phyloP scores from a whole-genome alignment of 106 monocot genomes.

The Dendrobium officinale region DNA sequence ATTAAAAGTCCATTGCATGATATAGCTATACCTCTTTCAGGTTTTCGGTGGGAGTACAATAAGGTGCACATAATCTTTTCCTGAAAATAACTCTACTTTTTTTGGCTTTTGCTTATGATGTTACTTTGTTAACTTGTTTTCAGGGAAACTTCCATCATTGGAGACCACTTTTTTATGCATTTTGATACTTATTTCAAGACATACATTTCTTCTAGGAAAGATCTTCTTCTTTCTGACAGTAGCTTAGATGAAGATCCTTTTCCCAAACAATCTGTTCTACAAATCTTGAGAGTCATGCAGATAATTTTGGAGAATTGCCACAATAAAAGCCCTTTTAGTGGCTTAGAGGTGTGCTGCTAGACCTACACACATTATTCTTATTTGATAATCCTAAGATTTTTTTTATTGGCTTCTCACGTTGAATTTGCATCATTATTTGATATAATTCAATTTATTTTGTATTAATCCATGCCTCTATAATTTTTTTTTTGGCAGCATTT shows the following conservation, averaged over 20 bases:
- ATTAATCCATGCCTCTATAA: not conserved
- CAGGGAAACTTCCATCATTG: constrained; percentile 99
- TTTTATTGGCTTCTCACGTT: not conserved
- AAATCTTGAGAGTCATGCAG: constrained; percentile 96
- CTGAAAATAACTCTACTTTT: not conserved
- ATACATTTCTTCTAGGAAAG: constrained; percentile 70
- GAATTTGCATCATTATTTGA: not conserved
- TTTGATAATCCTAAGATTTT: not conserved
- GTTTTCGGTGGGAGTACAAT: constrained; percentile 93
- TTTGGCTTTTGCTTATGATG: not conserved
- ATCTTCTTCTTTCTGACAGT: constrained; percentile 79
- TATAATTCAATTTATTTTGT: not conserved
- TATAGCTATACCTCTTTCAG: constrained; percentile 95
- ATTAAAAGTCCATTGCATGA: constrained; percentile 90
- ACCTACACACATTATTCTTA: not conserved
- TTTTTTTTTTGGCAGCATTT: constrained; percentile 57
- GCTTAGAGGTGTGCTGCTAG: constrained; percentile 68
- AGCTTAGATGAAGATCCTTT: constrained; percentile 63
- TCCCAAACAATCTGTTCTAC: constrained; percentile 81
- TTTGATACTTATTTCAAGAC: constrained; percentile 98
- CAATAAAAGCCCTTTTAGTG: constrained; percentile 87
- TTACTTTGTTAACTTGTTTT: constrained; percentile 15
- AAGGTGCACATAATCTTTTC: constrained; percentile 41
- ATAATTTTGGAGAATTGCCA: constrained; percentile 92
- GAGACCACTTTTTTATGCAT: constrained; percentile 93